Evolutionary conservation across 768 basidiomycete genomes (phyloP), one percentile per base, ranked within the genome.

Genomic region (Sutorius australiensis): DNA sequence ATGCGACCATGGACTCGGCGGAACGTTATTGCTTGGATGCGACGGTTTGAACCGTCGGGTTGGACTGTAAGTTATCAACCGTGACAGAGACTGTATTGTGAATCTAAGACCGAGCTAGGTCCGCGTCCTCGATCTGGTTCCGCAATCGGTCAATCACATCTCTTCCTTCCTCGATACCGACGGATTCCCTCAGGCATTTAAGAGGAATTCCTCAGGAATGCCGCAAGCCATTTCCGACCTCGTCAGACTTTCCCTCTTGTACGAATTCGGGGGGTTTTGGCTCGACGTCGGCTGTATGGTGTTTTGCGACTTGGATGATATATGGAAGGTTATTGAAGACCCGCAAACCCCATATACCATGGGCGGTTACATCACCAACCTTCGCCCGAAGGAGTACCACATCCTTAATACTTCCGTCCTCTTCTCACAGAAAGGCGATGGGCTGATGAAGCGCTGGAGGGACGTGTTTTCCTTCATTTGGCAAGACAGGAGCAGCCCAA

Each of bases 271-370:
- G n/a, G 50, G 50, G 6, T 12, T 51, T 30, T 51, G 50, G 50
- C 50, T 51, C 43, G 50, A 46, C 21, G 50, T 51, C 43, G 9
- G 37, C 17, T 51, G 50, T 21, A 46, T 51, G 50, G 28, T 51
- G 36, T 46, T 50, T 33, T 32, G 48, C 10, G 31, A 50, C 39
- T 33, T 50, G 31, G 31, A 41, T 27, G 48, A 41, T 5, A 49
- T 49, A 10, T 49, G 48, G 48, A 16, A 41, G 10, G 21, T 49
- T n/a, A 41, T 49, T 19, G 30, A 49, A 50, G 31, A 50, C 21
- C 39, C 48, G 19, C 5, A 33, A 4, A 41, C 39, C 5, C 48
- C 39, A 50, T 50, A 17, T 27, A 41, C 48, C 8, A 41, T 50
- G 39, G 31, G 48, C 11, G 48, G 48, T 32, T 50, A 50, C 31